These are phyloP conservation scores for Euphorbia lathyris DNA, from an alignment of 345 rosid genomes.

Conservation along the genomic window DNA sequence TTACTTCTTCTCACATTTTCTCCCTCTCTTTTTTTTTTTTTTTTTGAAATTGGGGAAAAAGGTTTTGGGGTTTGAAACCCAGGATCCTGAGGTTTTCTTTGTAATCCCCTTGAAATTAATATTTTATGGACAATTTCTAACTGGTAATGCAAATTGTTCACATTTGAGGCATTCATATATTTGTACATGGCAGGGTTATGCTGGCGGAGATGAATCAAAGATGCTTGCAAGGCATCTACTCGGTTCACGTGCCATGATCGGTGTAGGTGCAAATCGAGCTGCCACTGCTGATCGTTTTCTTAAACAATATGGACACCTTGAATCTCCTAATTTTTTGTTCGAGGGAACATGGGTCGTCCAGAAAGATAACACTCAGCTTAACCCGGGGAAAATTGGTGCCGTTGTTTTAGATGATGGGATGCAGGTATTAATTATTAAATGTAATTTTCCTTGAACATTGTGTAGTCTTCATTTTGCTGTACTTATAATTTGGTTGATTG, in stretches of 20 bases:
- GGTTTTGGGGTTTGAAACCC: too few relatives aligned
- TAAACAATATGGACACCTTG: constrained; percentile 48
- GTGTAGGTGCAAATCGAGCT: constrained; percentile 69
- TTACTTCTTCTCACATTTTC: not conserved
- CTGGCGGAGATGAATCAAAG: constrained; percentile 86
- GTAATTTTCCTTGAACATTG: not conserved
- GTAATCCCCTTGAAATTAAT: too few relatives aligned
- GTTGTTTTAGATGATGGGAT: constrained; percentile 80
- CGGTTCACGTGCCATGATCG: constrained; percentile 43
- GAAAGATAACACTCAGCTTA: constrained; percentile 13
- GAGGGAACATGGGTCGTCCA: constrained; percentile 19
- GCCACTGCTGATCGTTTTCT: constrained; percentile 53
- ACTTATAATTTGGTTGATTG: not conserved
- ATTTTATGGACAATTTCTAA: not conserved
- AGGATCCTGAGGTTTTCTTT: too few relatives aligned
- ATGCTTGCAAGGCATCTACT: constrained; percentile 71
- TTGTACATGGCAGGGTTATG: constrained; percentile 56
- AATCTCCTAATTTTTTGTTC: constrained; percentile 20
- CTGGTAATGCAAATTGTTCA: not conserved
- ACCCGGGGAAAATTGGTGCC: constrained; percentile 39
- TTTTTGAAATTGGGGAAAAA: not conserved
- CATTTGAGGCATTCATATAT: not conserved
- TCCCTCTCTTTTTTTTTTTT: not conserved
- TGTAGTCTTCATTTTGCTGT: not conserved
- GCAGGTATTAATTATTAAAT: constrained; percentile 52